Conservation (phyloP, 2,329 filamentous ascomycete genomes). For the Didymellaceae sp. region DNA sequence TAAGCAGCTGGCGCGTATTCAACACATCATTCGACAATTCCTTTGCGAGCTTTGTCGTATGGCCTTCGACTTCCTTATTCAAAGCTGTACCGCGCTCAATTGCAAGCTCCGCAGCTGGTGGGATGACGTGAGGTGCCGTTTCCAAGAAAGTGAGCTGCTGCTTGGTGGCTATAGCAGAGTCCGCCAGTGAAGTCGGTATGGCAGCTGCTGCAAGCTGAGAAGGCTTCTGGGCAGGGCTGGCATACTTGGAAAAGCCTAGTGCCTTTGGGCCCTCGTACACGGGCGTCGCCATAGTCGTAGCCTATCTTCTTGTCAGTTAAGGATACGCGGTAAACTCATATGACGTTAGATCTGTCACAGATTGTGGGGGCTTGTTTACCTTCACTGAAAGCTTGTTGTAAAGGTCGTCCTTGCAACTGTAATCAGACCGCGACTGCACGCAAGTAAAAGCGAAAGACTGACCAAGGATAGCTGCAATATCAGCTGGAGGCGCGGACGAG, state of each 20-base stretch:
- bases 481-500: too few relatives aligned
- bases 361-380: too few relatives aligned
- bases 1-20: conserved; percentile 32
- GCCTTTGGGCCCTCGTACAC: conserved; percentile 17
- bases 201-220: conserved; percentile 14
- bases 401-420: too few relatives aligned
- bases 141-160: conserved; percentile 32
- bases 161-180: conserved; percentile 31
- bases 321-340: too few relatives aligned
- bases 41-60: conserved; percentile 23
- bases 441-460: too few relatives aligned
- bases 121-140: not conserved
- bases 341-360: too few relatives aligned
- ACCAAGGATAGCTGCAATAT: too few relatives aligned
- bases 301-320: too few relatives aligned
- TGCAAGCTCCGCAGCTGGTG: conserved; percentile 29
- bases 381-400: too few relatives aligned
- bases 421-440: too few relatives aligned
- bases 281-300: not conserved
- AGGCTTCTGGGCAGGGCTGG: conserved; percentile 17
- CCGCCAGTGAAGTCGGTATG: not conserved
- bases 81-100: conserved; percentile 26
- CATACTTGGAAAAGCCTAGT: conserved; percentile 30
- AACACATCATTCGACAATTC: conserved; percentile 25
- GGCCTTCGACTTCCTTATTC: conserved; percentile 31